These are phyloP conservation scores for Eimeria sp. DNA, from an alignment of 169 alveolate genomes.

Conservation along the genomic window DNA sequence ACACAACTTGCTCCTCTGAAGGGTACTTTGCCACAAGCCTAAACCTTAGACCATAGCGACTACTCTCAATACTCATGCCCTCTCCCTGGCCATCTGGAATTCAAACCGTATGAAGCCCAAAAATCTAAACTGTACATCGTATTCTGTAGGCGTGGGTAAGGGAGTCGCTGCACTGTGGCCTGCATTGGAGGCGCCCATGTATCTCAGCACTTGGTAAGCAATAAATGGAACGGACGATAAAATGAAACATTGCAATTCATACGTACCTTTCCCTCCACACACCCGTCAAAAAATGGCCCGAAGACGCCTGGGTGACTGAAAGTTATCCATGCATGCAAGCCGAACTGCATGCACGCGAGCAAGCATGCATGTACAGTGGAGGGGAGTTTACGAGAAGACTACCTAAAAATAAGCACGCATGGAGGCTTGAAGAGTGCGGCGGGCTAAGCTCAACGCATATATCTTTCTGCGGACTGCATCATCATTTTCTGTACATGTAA, in stretches of 20 bases:
- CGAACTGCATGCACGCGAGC: neutral
- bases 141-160: too few species aligned
- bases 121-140: neutral
- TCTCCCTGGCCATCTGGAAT: neutral
- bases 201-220: neutral
- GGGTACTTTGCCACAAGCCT: neutral
- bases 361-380: constrained; percentile 1
- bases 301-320: neutral
- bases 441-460: neutral
- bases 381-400: neutral
- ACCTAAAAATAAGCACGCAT: constrained; percentile 1
- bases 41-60: neutral
- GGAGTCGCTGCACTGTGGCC: too few species aligned
- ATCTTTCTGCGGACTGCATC: neutral
- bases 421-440: neutral
- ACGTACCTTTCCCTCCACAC: neutral
- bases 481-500: neutral
- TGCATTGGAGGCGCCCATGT: too few species aligned
- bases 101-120: neutral
- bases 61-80: neutral
- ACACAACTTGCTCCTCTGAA: neutral
- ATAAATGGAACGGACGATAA: neutral
- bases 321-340: neutral
- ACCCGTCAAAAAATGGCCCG: neutral
- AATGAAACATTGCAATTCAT: neutral